Percentiles rank a stretch among this genome's conserved stretches.
Evolutionary conservation across 192 early-diverging fungal species (phyloP).

Genomic region (Umbelopsis sp.): DNA sequence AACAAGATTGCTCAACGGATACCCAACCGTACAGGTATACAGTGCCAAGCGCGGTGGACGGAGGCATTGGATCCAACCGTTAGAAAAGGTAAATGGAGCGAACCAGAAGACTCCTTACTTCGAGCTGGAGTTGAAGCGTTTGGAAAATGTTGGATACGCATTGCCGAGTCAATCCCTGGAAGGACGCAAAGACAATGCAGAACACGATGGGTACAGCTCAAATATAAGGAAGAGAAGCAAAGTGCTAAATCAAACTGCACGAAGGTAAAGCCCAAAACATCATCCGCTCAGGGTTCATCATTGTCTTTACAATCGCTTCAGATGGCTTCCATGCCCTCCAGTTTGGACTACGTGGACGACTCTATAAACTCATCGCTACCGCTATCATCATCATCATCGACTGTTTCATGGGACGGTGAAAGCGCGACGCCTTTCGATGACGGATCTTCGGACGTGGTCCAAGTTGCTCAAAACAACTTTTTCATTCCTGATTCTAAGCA

Average conservation of each 20-base stretch:
- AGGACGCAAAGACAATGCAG: slow-evolving; percentile 63
- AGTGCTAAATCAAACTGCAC: neutral
- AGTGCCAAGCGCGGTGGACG: slow-evolving; percentile 63
- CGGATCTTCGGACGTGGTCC: neutral
- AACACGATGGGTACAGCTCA: slow-evolving; percentile 62
- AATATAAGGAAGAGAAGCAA: slow-evolving; percentile 44
- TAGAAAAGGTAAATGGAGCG: slow-evolving; percentile 54
- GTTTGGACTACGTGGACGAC: neutral
- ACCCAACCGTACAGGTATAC: slow-evolving; percentile 58
- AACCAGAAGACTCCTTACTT: slow-evolving; percentile 55
- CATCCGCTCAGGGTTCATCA: neutral
- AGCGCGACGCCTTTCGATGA: neutral
- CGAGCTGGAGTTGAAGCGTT: slow-evolving; percentile 51
- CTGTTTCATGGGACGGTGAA: slow-evolving; percentile 11
- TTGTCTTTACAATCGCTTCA: neutral
- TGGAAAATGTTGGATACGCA: slow-evolving; percentile 60
- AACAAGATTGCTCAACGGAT: slow-evolving; percentile 50
- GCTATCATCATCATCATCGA: slow-evolving; percentile 6
- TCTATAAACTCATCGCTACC: neutral
- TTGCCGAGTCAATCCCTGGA: slow-evolving; percentile 58
- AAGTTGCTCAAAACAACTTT: slow-evolving; percentile 1
- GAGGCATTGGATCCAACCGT: slow-evolving; percentile 61
- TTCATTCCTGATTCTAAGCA: neutral
- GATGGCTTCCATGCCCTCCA: neutral
- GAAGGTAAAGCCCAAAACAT: neutral